Evolutionary conservation across 352 stramenopile species (phyloP).

Genomic region (Phytophthora podocarpi): DNA sequence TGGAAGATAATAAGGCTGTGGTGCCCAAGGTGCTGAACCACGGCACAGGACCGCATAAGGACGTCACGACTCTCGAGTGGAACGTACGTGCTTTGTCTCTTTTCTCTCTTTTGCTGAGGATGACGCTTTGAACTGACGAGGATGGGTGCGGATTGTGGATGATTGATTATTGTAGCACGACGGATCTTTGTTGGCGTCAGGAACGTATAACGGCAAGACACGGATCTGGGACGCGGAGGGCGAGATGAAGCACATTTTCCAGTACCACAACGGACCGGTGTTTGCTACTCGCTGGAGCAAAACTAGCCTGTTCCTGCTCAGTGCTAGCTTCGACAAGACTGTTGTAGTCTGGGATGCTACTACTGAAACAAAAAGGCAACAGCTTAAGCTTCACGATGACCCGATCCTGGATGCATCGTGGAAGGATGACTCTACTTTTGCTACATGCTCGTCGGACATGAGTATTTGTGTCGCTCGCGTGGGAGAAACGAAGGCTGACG

Average conservation of each 20-base stretch:
- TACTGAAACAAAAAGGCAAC: slow-evolving; percentile 93
- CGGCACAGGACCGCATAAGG: slow-evolving; percentile 93
- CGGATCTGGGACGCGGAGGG: slow-evolving; percentile 77
- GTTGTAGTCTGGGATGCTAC: slow-evolving; percentile 82
- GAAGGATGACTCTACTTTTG: slow-evolving; percentile 95
- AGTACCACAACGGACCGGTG: slow-evolving; percentile 85
- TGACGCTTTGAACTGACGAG: slow-evolving; percentile 22
- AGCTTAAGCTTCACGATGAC: slow-evolving; percentile 92
- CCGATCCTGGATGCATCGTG: slow-evolving; percentile 92
- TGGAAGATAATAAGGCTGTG: slow-evolving; percentile 46
- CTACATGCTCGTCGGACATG: slow-evolving; percentile 95
- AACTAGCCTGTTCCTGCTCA: slow-evolving; percentile 73
- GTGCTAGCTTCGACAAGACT: slow-evolving; percentile 87
- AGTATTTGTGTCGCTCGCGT: slow-evolving; percentile 92
- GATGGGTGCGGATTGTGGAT: too few species aligned
- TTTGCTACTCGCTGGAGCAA: slow-evolving; percentile 89
- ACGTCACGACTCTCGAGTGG: slow-evolving; percentile 99
- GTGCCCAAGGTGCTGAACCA: slow-evolving; percentile 71
- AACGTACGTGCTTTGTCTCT: slow-evolving; percentile 67
- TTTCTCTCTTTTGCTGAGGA: slow-evolving; percentile 1
- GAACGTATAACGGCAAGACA: slow-evolving; percentile 95
- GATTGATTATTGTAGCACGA: slow-evolving; percentile 58
- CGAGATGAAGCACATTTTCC: slow-evolving; percentile 84
- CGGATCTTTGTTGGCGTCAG: slow-evolving; percentile 92
- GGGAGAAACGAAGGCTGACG: slow-evolving; percentile 71